These are phyloP conservation scores for Dichotomocladium elegans DNA, from an alignment of 371 early-diverging fungal genomes.

Conservation along the genomic window DNA sequence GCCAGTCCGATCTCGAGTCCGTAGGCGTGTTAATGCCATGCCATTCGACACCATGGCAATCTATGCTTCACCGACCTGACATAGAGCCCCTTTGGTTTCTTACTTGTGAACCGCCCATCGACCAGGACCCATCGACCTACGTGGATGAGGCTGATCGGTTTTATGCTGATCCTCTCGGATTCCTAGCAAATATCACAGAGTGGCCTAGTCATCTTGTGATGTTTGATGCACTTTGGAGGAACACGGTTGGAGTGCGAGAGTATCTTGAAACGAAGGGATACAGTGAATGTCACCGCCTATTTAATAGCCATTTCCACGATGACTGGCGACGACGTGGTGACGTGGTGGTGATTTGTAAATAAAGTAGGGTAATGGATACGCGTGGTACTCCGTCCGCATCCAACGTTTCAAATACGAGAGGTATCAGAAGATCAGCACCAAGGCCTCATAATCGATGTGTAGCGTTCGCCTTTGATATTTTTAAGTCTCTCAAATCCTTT, in stretches of 20 bases:
- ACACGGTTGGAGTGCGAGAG: not conserved
- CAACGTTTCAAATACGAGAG: too few relatives aligned
- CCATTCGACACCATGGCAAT: constrained; percentile 91
- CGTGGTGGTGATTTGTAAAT: constrained; percentile 64
- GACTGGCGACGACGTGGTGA: constrained; percentile 79
- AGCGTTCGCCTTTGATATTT: too few relatives aligned
- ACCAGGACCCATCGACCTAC: constrained; percentile 27
- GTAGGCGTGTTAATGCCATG: constrained; percentile 85
- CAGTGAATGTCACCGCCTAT: constrained; percentile 72
- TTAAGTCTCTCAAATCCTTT: too few relatives aligned
- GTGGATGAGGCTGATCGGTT: constrained; percentile 83
- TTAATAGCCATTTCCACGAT: constrained; percentile 85
- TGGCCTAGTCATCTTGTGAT: constrained; percentile 66
- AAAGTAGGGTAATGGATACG: not conserved
- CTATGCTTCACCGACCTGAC: constrained; percentile 57
- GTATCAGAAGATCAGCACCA: too few relatives aligned
- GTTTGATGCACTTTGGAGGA: constrained; percentile 53
- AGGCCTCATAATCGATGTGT: too few relatives aligned
- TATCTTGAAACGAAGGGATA: constrained; percentile 15
- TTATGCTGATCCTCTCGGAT: constrained; percentile 63
- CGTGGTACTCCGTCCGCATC: too few relatives aligned
- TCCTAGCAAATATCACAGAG: constrained; percentile 29
- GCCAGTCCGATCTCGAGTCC: constrained; percentile 25
- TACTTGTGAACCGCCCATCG: constrained; percentile 88
- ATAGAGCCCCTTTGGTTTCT: constrained; percentile 70